Conservation (phyloP, 2,329 filamentous ascomycete species). For the Epichloe hybrida region DNA sequence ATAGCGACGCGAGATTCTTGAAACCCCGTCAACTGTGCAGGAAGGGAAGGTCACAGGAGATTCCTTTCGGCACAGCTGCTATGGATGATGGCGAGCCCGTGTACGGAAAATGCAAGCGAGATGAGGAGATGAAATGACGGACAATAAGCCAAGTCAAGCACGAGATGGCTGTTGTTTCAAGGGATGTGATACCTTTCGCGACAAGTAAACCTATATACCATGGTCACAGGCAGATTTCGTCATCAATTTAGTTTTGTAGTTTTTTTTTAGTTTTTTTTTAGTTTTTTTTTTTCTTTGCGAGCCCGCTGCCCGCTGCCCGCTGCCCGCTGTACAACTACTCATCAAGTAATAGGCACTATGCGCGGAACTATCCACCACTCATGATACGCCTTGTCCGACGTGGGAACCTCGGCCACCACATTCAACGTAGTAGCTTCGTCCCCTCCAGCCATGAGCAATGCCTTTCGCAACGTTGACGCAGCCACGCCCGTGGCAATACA, state of each 20-base stretch:
- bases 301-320: no score
- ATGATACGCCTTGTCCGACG: conserved; percentile 42
- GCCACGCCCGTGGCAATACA: conserved; percentile 58
- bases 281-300: no score
- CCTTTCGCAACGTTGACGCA: conserved; percentile 45
- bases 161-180: neutral
- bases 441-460: conserved; percentile 24
- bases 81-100: neutral
- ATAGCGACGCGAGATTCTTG: neutral
- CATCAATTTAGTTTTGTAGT: neutral
- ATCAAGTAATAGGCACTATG: conserved; percentile 15
- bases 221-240: neutral
- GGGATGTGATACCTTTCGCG: neutral
- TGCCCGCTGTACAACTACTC: neutral
- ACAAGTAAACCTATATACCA: neutral
- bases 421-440: conserved; percentile 17
- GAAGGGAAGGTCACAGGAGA: neutral
- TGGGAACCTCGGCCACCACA: conserved; percentile 38
- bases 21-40: neutral
- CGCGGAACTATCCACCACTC: conserved; percentile 52
- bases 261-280: no score
- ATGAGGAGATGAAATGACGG: neutral
- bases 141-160: neutral
- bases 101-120: neutral
- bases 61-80: neutral